These are phyloP conservation scores for Annulohypoxylon stygium DNA, from an alignment of 495 filamentous ascomycete genomes.

Conservation along the genomic window DNA sequence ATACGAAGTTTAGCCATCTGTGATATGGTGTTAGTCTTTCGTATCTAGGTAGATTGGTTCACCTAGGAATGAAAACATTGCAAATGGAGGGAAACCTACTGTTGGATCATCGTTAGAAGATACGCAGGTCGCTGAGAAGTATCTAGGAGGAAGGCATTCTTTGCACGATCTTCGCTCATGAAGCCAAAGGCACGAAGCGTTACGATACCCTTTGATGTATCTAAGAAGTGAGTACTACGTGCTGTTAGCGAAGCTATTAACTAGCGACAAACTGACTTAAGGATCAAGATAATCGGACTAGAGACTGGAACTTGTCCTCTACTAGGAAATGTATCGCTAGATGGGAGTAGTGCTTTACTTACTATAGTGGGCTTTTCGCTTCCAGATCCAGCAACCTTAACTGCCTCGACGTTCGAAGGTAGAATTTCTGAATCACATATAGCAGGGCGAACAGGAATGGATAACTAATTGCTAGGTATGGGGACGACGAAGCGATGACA, in stretches of 20 bases:
- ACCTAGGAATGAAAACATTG: not conserved
- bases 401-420: constrained; percentile 72
- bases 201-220: constrained; percentile 61
- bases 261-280: not conserved
- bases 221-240: constrained; percentile 63
- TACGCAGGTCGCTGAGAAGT: constrained; percentile 70
- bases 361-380: constrained; percentile 59
- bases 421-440: constrained; percentile 69
- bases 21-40: constrained; percentile 2
- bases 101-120: constrained; percentile 68
- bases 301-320: not conserved
- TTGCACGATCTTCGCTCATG: constrained; percentile 58
- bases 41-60: not conserved
- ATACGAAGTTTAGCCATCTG: constrained; percentile 64
- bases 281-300: not conserved
- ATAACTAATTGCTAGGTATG: constrained; percentile 48
- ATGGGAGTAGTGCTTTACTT: constrained; percentile 6
- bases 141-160: constrained; percentile 64
- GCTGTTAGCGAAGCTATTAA: not conserved
- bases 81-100: constrained; percentile 29
- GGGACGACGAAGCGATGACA: constrained; percentile 50
- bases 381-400: constrained; percentile 71
- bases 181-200: constrained; percentile 69
- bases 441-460: constrained; percentile 50
- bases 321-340: not conserved